Conservation (phyloP, 108 stramenopile genomes). For the Skeletonema potamos region DNA sequence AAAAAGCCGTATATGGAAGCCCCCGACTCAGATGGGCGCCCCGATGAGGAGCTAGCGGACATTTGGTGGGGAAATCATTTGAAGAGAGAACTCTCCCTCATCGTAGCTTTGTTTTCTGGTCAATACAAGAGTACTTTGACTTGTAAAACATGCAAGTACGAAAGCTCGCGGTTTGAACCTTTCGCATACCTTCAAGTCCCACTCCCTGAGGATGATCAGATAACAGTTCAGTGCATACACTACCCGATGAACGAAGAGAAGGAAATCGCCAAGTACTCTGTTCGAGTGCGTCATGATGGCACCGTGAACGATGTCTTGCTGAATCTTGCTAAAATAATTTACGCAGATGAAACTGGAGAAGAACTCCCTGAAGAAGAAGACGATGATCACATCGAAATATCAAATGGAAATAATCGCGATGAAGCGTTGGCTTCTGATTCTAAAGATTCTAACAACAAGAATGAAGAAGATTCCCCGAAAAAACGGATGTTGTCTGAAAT, state of each 20-base stretch:
- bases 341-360: slow-evolving; percentile 45
- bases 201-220: slow-evolving; percentile 90
- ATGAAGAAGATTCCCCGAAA: slow-evolving; percentile 17
- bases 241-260: slow-evolving; percentile 53
- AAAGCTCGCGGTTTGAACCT: slow-evolving; percentile 96
- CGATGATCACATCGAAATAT: slow-evolving; percentile 5
- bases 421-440: slow-evolving; percentile 21
- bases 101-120: slow-evolving; percentile 95
- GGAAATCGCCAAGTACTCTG: slow-evolving; percentile 71
- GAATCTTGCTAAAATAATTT: slow-evolving; percentile 62
- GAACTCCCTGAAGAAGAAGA: not conserved
- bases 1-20: slow-evolving; percentile 96
- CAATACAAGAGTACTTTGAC: slow-evolving; percentile 95
- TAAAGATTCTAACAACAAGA: slow-evolving; percentile 9
- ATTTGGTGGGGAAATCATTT: slow-evolving; percentile 98
- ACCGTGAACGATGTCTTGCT: slow-evolving; percentile 77
- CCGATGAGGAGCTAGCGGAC: slow-evolving; percentile 91
- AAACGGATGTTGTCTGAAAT: slow-evolving; percentile 42
- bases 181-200: slow-evolving; percentile 92
- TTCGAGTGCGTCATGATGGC: slow-evolving; percentile 75
- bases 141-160: slow-evolving; percentile 93
- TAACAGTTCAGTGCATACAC: slow-evolving; percentile 66
- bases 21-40: slow-evolving; percentile 91
- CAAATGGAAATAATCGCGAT: slow-evolving; percentile 7
- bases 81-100: slow-evolving; percentile 89